Evolutionary conservation across 78 protist genomes (phyloP).

Genomic region (Dictyostelium brefeldianum): DNA sequence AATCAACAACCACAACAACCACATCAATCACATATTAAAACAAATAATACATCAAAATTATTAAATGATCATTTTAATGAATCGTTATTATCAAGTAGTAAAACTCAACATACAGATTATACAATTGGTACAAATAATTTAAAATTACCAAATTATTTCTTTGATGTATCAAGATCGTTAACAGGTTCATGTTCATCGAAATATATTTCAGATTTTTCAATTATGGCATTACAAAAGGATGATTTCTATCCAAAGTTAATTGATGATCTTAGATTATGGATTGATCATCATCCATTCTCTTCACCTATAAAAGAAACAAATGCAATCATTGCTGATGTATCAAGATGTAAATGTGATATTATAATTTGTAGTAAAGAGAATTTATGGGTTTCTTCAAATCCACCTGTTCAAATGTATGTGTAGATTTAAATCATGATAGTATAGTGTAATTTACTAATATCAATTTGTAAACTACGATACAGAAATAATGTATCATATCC

Average conservation of each 20-base stretch:
- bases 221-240: constrained; percentile 56
- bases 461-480: too few species aligned
- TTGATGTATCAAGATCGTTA: constrained; percentile 50
- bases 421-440: too few species aligned
- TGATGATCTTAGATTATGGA: constrained; percentile 60
- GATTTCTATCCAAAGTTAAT: constrained; percentile 56
- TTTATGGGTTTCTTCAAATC: constrained; percentile 47
- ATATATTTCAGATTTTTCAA: constrained; percentile 37
- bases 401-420: constrained; percentile 42
- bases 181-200: constrained; percentile 38
- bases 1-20: not conserved
- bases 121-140: constrained; percentile 37
- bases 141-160: constrained; percentile 28
- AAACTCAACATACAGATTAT: not conserved
- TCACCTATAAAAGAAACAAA: constrained; percentile 30
- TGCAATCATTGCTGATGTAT: constrained; percentile 57
- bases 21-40: not conserved
- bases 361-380: constrained; percentile 51
- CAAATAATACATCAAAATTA: constrained; percentile 10
- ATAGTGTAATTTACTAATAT: too few species aligned
- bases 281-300: constrained; percentile 58
- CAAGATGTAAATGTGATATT: constrained; percentile 52
- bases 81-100: not conserved
- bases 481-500: constrained; percentile 50
- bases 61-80: constrained; percentile 25